Evolutionary conservation across 345 rosid species (phyloP).

Genomic region (Aquilaria sinensis): DNA sequence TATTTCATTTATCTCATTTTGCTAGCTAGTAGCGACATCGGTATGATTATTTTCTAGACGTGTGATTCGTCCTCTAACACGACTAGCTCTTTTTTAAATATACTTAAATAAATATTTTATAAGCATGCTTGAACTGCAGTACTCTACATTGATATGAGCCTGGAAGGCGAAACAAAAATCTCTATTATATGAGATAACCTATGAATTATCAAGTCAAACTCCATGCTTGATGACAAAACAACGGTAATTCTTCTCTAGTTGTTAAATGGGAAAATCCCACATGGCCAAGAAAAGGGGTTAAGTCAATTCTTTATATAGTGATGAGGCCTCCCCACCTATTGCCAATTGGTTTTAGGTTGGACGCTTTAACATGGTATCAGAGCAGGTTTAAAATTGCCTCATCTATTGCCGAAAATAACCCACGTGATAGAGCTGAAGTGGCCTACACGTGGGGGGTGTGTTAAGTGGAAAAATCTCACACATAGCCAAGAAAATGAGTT

Average conservation of each 20-base stretch:
- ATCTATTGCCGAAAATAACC: too few species aligned
- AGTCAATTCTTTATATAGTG: too few species aligned
- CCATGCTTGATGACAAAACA: background rate
- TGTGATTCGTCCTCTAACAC: background rate
- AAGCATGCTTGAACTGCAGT: background rate
- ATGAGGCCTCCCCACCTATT: too few species aligned
- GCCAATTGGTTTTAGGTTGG: too few species aligned
- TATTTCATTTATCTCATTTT: background rate
- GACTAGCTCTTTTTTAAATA: background rate
- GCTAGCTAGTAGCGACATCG: too few species aligned
- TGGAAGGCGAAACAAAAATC: background rate
- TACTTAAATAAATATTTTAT: conserved; percentile 4
- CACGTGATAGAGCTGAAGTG: too few species aligned
- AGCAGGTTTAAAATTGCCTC: too few species aligned
- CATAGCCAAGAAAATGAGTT: too few species aligned
- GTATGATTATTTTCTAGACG: background rate
- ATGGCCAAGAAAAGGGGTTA: too few species aligned
- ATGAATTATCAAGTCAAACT: background rate
- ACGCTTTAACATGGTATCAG: too few species aligned
- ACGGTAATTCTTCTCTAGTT: background rate
- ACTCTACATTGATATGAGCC: conserved; percentile 8
- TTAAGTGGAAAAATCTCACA: too few species aligned
- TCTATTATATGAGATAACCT: conserved; percentile 2
- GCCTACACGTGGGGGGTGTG: too few species aligned
- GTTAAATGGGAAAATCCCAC: background rate